phyloP scores from a whole-genome alignment of 345 rosid species.

The Aquilaria sinensis region DNA sequence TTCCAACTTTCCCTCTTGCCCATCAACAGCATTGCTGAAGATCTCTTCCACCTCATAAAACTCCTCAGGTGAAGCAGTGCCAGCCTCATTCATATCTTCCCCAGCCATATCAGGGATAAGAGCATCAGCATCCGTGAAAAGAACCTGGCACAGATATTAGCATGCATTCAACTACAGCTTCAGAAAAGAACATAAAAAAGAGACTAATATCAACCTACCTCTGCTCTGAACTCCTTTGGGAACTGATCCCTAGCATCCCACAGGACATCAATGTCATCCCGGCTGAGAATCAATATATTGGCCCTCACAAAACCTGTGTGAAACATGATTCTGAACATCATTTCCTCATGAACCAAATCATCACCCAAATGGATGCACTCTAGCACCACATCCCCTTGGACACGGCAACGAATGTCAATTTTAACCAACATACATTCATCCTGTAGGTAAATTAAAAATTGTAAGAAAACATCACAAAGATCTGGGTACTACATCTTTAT shows the following conservation, averaged over 20 bases:
- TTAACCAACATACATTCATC: slow-evolving; percentile 76
- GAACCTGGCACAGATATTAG: slow-evolving; percentile 81
- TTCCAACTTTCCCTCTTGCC: slow-evolving; percentile 53
- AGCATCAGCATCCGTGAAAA: slow-evolving; percentile 75
- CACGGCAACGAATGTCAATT: slow-evolving; percentile 69
- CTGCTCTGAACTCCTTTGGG: slow-evolving; percentile 79
- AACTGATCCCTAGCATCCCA: slow-evolving; percentile 88
- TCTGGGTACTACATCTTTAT: slow-evolving; percentile 7
- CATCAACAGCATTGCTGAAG: slow-evolving; percentile 65
- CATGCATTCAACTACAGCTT: slow-evolving; percentile 61
- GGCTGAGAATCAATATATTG: slow-evolving; percentile 58
- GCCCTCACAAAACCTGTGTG: slow-evolving; percentile 90
- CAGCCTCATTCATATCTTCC: slow-evolving; percentile 66
- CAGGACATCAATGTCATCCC: slow-evolving; percentile 76
- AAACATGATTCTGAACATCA: slow-evolving; percentile 82
- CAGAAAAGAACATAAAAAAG: slow-evolving; percentile 17
- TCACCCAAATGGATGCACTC: slow-evolving; percentile 88
- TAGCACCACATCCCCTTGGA: slow-evolving; percentile 94
- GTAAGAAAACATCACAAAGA: slow-evolving; percentile 18
- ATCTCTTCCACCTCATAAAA: slow-evolving; percentile 98
- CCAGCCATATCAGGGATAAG: slow-evolving; percentile 38
- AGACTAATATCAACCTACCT: slow-evolving; percentile 54
- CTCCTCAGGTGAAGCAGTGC: slow-evolving; percentile 80
- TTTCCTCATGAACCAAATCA: slow-evolving; percentile 61
- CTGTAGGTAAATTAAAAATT: slow-evolving; percentile 38